Conservation (phyloP, 495 filamentous ascomycete species). For the Aspergillus affinis region DNA sequence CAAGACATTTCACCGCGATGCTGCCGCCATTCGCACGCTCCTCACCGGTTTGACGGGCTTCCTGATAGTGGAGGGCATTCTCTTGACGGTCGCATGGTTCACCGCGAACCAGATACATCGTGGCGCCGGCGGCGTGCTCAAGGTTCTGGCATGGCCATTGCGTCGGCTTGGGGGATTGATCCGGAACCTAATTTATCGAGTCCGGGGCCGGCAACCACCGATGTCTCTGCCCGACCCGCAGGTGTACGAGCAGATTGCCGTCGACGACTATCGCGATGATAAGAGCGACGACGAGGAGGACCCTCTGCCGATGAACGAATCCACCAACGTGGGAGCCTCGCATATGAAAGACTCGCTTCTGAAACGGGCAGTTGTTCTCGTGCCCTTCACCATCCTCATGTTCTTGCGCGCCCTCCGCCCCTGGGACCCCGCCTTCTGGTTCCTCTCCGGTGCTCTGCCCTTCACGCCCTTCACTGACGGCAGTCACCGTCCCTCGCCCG, state of each 20-base stretch:
- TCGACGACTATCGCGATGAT: constrained; percentile 31
- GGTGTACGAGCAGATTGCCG: constrained; percentile 31
- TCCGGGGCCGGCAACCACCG: constrained; percentile 13
- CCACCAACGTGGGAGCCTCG: constrained; percentile 7
- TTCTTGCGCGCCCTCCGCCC: constrained; percentile 32
- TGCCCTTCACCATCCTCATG: constrained; percentile 21
- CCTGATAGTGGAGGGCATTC: constrained; percentile 30
- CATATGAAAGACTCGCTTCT: constrained; percentile 14
- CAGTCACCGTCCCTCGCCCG: constrained; percentile 23
- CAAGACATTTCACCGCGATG: constrained; percentile 33
- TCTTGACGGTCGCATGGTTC: constrained; percentile 26
- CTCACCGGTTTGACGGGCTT: constrained; percentile 42
- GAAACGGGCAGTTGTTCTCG: constrained; percentile 18
- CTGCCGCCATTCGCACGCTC: constrained; percentile 36
- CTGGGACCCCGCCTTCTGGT: constrained; percentile 31
- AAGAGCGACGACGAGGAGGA: constrained; percentile 33
- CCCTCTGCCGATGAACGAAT: constrained; percentile 19
- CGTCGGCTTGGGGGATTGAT: constrained; percentile 22
- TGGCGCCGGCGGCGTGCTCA: constrained; percentile 29
- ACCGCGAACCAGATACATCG: constrained; percentile 24
- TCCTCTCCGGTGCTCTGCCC: constrained; percentile 32
- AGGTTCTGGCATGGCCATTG: constrained; percentile 33
- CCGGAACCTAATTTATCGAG: constrained; percentile 11
- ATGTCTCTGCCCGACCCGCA: constrained; percentile 32
- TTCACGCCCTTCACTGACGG: constrained; percentile 28